Evolutionary conservation across 192 early-diverging fungal genomes (phyloP).

Genomic region (Glomus cerebriforme): DNA sequence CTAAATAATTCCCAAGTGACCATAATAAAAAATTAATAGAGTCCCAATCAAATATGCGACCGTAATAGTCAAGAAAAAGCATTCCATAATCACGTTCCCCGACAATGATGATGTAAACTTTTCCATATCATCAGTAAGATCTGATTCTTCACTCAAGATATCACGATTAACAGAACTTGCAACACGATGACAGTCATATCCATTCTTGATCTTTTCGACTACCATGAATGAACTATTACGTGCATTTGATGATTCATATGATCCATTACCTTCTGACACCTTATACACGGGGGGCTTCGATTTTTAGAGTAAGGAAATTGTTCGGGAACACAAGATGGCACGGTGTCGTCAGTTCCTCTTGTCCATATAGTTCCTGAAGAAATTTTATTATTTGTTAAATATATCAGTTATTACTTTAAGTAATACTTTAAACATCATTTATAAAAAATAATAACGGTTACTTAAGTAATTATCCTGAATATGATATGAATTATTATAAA

Average conservation of each 20-base stretch:
- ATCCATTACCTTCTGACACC: slow-evolving; percentile 3
- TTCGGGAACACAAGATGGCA: no score
- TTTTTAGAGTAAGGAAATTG: no score
- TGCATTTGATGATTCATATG: background rate
- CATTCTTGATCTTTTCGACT: slow-evolving; percentile 19
- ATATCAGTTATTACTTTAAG: no score
- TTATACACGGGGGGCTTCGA: no score
- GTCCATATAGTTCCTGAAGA: no score
- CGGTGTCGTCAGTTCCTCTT: no score
- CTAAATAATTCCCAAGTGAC: background rate
- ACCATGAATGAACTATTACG: slow-evolving; percentile 5
- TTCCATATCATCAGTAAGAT: background rate
- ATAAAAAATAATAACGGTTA: no score
- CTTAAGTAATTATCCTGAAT: no score
- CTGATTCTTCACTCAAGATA: background rate
- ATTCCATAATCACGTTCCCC: background rate
- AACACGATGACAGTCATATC: background rate
- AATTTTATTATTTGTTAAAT: no score
- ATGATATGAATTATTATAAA: no score
- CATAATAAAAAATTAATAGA: slow-evolving; percentile 4
- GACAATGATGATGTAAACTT: slow-evolving; percentile 15
- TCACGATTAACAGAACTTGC: background rate
- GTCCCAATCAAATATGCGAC: slow-evolving; percentile 1
- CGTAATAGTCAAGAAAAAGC: slow-evolving; percentile 16
- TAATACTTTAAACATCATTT: no score